phyloP scores from a whole-genome alignment of 352 stramenopile genomes.

The Pythium oligandrum region DNA sequence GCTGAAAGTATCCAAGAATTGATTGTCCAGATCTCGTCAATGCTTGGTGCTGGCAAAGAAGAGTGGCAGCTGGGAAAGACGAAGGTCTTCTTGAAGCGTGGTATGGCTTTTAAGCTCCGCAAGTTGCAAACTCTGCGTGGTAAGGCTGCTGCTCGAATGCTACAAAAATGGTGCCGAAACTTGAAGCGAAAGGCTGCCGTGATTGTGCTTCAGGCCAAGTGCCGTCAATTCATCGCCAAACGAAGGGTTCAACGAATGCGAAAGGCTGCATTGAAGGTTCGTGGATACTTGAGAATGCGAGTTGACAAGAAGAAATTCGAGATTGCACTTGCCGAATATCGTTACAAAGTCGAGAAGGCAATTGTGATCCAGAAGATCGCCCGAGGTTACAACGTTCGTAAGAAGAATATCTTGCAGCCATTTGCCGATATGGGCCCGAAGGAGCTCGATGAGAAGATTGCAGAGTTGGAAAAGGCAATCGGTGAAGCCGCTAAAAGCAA shows the following conservation, averaged over 20 bases:
- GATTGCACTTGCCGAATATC: constrained; percentile 40
- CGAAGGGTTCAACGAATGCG: constrained; percentile 40
- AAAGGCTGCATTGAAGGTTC: constrained; percentile 54
- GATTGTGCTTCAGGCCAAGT: constrained; percentile 70
- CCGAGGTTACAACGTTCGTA: constrained; percentile 67
- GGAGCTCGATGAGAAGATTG: constrained; percentile 75
- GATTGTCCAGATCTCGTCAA: constrained; percentile 78
- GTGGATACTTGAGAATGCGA: constrained; percentile 49
- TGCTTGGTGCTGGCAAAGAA: constrained; percentile 82
- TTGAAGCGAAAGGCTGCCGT: constrained; percentile 50
- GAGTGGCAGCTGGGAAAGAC: constrained; percentile 87
- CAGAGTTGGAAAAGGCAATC: constrained; percentile 72
- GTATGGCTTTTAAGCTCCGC: constrained; percentile 74
- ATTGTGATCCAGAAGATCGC: constrained; percentile 72
- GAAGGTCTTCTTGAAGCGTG: constrained; percentile 85
- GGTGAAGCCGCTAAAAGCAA: constrained; percentile 72
- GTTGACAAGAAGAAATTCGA: constrained; percentile 69
- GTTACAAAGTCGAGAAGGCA: constrained; percentile 39
- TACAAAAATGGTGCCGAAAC: constrained; percentile 84
- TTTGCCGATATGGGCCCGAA: constrained; percentile 76
- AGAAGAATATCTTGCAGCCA: constrained; percentile 68
- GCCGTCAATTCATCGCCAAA: constrained; percentile 65
- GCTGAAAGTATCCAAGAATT: constrained; percentile 83
- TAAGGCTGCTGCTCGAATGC: constrained; percentile 70
- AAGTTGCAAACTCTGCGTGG: constrained; percentile 78